A percentile compares a stretch with the other conserved stretches of the same genome.
Conservation (phyloP, 768 basidiomycete genomes). For the Phlebiopsis gigantea region DNA sequence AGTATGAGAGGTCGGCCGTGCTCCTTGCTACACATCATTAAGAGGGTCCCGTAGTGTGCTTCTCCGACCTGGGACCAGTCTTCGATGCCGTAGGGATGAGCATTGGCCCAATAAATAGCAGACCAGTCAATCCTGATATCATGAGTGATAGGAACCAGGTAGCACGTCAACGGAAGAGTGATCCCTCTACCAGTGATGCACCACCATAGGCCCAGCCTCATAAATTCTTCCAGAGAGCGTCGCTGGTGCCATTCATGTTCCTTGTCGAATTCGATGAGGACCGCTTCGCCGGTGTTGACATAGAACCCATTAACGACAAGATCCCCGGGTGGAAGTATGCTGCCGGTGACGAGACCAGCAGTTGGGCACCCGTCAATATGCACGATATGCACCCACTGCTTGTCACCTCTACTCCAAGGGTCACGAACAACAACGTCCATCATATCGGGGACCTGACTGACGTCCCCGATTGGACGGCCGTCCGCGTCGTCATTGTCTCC, state of each 20-base stretch:
- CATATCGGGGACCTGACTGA: conserved; percentile 42
- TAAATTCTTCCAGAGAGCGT: conserved; percentile 59
- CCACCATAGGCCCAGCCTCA: conserved; percentile 54
- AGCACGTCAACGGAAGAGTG: conserved; percentile 46
- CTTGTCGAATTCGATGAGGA: conserved; percentile 34
- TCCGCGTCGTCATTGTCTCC: conserved; percentile 50
- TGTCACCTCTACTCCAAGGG: conserved; percentile 57
- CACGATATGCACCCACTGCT: conserved; percentile 62
- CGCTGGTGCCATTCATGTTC: conserved; percentile 44
- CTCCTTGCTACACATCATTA: conserved; percentile 53
- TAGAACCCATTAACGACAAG: conserved; percentile 32
- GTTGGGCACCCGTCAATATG: conserved; percentile 41
- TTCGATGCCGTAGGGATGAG: conserved; percentile 41
- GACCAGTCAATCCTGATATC: conserved; percentile 49
- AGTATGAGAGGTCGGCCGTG: conserved; percentile 53
- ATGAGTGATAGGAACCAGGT: conserved; percentile 59
- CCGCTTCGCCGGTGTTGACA: conserved; percentile 31
- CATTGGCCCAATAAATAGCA: conserved; percentile 45
- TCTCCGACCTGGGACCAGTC: conserved; percentile 55
- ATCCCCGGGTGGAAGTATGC: conserved; percentile 43
- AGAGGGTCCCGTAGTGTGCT: conserved; percentile 40
- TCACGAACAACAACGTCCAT: conserved; percentile 59
- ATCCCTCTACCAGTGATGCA: conserved; percentile 58
- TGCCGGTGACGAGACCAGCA: conserved; percentile 67
- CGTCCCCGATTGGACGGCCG: conserved; percentile 37